A percentile compares a stretch with the other conserved stretches of the same genome.
These are phyloP conservation scores for Blastobotrys robertii DNA, from an alignment of 805 yeast species.

Conservation along the genomic window DNA sequence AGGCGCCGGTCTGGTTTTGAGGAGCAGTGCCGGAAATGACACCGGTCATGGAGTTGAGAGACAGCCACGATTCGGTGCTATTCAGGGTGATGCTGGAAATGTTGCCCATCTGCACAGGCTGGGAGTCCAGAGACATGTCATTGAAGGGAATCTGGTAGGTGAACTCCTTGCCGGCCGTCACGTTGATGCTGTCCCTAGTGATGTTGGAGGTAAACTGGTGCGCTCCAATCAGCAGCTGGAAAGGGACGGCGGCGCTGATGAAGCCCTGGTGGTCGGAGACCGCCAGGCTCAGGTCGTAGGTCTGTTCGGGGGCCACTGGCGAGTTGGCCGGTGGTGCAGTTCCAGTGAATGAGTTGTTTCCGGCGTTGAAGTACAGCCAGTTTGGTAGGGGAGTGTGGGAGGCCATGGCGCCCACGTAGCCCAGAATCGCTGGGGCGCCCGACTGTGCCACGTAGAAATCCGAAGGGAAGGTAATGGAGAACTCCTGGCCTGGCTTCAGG, in stretches of 20 bases:
- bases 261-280: slow-evolving; percentile 73
- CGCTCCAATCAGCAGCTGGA: slow-evolving; percentile 76
- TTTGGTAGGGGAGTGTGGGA: slow-evolving; percentile 84
- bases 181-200: slow-evolving; percentile 53
- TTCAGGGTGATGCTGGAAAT: slow-evolving; percentile 53
- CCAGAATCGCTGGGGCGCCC: slow-evolving; percentile 42
- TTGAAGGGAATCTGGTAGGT: slow-evolving; percentile 51
- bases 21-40: slow-evolving; percentile 67
- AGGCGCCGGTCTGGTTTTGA: slow-evolving; percentile 12
- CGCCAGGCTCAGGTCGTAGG: slow-evolving; percentile 59
- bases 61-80: slow-evolving; percentile 49
- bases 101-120: slow-evolving; percentile 36
- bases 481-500: slow-evolving; percentile 56
- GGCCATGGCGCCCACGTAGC: slow-evolving; percentile 71
- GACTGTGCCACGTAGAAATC: slow-evolving; percentile 40
- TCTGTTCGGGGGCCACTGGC: slow-evolving; percentile 75
- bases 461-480: slow-evolving; percentile 53
- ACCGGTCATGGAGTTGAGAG: slow-evolving; percentile 46
- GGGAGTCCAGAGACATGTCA: slow-evolving; percentile 56
- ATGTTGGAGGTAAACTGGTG: slow-evolving; percentile 66
- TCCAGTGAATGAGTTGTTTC: slow-evolving; percentile 63
- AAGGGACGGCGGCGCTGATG: slow-evolving; percentile 59
- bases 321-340: slow-evolving; percentile 83
- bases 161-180: slow-evolving; percentile 51
- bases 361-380: slow-evolving; percentile 69